A percentile compares a stretch with the other conserved stretches of the same genome.
phyloP scores from a whole-genome alignment of 139 green algal species.

The Picochlorum sp. region DNA sequence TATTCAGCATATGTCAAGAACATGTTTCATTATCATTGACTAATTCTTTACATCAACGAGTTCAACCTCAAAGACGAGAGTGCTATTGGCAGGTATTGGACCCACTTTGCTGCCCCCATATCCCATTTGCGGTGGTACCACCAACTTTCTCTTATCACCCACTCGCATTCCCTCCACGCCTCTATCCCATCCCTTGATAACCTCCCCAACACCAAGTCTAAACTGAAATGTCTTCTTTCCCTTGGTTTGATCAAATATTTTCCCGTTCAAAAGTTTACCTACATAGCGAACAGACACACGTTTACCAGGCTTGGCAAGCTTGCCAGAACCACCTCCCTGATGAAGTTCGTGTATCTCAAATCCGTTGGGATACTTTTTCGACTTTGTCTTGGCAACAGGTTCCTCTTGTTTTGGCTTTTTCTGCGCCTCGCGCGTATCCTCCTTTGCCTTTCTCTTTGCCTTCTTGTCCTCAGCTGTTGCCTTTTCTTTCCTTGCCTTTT shows the following conservation, averaged over 20 bases:
- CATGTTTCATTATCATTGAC: background rate
- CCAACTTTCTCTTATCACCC: slow-evolving; percentile 78
- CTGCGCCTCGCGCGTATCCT: background rate
- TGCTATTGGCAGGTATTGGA: slow-evolving; percentile 68
- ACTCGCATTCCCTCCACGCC: slow-evolving; percentile 84
- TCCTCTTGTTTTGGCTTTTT: background rate
- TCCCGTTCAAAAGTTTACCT: slow-evolving; percentile 73
- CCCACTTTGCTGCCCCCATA: slow-evolving; percentile 56
- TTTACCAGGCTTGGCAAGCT: slow-evolving; percentile 66
- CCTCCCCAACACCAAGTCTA: slow-evolving; percentile 71
- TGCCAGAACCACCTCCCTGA: slow-evolving; percentile 53
- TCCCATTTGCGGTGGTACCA: slow-evolving; percentile 61
- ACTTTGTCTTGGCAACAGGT: slow-evolving; percentile 9
- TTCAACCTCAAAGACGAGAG: slow-evolving; percentile 76
- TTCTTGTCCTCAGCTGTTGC: slow-evolving; percentile 9
- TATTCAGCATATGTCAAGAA: background rate
- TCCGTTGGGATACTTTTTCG: slow-evolving; percentile 55
- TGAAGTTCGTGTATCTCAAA: slow-evolving; percentile 69
- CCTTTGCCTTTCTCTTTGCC: background rate
- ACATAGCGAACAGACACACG: slow-evolving; percentile 58
- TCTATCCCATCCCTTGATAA: slow-evolving; percentile 81
- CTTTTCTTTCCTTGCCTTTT: slow-evolving; percentile 7
- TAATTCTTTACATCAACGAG: slow-evolving; percentile 49
- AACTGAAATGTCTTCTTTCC: slow-evolving; percentile 72
- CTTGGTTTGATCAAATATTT: slow-evolving; percentile 80